Evolutionary conservation across 1,284 basidiomycete genomes (phyloP).

Genomic region (Heterobasidion irregulare): DNA sequence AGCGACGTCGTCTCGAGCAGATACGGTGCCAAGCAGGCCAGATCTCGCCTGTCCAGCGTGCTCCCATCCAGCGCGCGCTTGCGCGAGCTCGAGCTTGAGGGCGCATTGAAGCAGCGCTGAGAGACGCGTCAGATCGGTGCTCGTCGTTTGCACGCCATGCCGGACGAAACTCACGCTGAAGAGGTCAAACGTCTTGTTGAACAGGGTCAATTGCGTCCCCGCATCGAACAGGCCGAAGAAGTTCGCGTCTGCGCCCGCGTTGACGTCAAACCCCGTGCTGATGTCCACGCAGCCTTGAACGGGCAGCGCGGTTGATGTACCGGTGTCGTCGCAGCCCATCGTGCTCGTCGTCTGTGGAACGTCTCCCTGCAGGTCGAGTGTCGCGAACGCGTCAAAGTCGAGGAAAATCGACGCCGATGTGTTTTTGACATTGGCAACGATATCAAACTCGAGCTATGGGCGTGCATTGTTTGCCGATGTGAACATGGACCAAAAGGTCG

Average conservation of each 20-base stretch:
- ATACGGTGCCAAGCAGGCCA: background rate
- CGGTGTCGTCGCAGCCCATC: background rate
- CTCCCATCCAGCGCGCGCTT: background rate
- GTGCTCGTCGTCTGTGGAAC: conserved; percentile 12
- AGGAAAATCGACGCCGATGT: conserved; percentile 32
- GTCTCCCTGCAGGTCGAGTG: conserved; percentile 13
- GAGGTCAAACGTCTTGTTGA: conserved; percentile 3
- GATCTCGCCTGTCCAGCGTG: background rate
- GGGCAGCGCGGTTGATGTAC: background rate
- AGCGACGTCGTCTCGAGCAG: background rate
- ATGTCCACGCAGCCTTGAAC: conserved; percentile 2
- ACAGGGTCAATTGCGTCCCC: background rate
- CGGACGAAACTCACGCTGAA: background rate
- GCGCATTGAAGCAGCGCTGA: background rate
- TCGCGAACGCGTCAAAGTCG: conserved; percentile 34
- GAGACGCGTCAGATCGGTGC: background rate
- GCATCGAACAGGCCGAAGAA: conserved; percentile 5
- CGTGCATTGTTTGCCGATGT: conserved; percentile 5
- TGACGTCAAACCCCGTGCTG: conserved; percentile 1
- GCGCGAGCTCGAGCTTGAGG: background rate
- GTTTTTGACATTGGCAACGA: conserved; percentile 28
- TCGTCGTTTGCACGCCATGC: background rate
- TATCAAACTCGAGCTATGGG: conserved; percentile 27
- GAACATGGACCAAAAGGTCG: background rate
- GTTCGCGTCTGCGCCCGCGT: background rate